A percentile compares a stretch with the other conserved stretches of the same genome.
These are phyloP conservation scores for Phytophthora multivora DNA, from an alignment of 352 stramenopile species.

Conservation along the genomic window DNA sequence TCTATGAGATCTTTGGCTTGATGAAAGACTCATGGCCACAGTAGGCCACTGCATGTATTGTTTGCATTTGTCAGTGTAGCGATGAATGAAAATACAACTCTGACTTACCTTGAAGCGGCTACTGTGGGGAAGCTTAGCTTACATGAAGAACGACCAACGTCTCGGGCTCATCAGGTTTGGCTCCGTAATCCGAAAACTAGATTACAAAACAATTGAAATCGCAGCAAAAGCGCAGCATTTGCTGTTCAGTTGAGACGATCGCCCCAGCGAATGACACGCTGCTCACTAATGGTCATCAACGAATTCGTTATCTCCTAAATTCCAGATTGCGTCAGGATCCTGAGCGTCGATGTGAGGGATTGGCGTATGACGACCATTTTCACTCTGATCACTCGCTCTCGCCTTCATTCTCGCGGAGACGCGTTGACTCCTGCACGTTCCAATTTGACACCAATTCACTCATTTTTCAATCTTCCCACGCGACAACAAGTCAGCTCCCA, in stretches of 20 bases:
- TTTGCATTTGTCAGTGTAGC: background rate
- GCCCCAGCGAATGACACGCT: too few relatives aligned
- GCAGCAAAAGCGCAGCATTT: too few relatives aligned
- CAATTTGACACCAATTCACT: background rate
- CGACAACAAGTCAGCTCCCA: slow-evolving; percentile 9
- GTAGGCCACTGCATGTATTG: slow-evolving; percentile 1
- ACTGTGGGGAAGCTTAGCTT: too few relatives aligned
- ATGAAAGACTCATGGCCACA: background rate
- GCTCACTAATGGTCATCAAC: background rate
- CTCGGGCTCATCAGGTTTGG: background rate
- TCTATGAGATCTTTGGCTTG: too few relatives aligned
- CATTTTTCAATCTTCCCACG: slow-evolving; percentile 11
- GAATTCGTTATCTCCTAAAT: background rate
- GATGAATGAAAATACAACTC: background rate
- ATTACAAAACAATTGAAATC: slow-evolving; percentile 15
- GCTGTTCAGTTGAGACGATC: too few relatives aligned
- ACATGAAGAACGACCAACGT: too few relatives aligned
- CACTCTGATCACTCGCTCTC: slow-evolving; percentile 8
- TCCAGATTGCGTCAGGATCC: slow-evolving; percentile 8
- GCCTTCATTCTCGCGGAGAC: slow-evolving; percentile 13
- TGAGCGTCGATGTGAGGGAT: slow-evolving; percentile 6
- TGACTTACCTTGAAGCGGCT: background rate
- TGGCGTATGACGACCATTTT: background rate
- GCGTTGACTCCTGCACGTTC: background rate
- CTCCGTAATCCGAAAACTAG: slow-evolving; percentile 12